A percentile compares a stretch with the other conserved stretches of the same genome.
Evolutionary conservation across 2,329 filamentous ascomycete genomes (phyloP).

Genomic region (Pezicula neosporulosa): DNA sequence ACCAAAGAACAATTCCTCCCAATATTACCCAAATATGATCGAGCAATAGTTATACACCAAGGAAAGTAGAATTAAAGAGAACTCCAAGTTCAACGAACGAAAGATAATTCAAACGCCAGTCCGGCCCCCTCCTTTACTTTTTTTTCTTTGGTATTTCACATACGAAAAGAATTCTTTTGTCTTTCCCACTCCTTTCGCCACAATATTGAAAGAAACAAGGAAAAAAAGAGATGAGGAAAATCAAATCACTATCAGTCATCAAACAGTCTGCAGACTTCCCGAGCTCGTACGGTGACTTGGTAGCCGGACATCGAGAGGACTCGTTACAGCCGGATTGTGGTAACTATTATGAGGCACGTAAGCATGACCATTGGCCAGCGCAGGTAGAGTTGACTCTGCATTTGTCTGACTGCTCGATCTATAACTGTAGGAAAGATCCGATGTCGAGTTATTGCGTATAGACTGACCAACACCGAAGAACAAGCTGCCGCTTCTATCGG

Average conservation of each 20-base stretch:
- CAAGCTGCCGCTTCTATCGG: background rate
- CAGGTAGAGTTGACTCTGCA: conserved; percentile 3
- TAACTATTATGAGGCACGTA: conserved; percentile 12
- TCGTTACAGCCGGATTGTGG: background rate
- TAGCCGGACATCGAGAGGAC: background rate
- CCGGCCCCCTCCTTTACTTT: no score
- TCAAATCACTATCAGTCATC: background rate
- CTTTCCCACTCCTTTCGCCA: no score
- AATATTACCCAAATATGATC: no score
- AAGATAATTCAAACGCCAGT: no score
- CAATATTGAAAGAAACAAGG: no score
- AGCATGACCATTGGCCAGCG: conserved; percentile 13
- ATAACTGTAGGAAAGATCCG: conserved; percentile 14
- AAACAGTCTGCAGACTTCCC: background rate
- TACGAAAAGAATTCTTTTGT: no score
- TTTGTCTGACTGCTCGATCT: conserved; percentile 6
- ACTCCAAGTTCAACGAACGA: no score
- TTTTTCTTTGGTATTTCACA: no score
- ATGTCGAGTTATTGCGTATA: conserved; percentile 7
- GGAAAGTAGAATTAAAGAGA: no score
- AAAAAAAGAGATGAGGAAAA: no score
- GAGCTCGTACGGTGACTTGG: background rate
- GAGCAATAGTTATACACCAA: no score
- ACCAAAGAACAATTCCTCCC: no score
- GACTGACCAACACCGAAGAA: background rate